Conservation (phyloP, 495 filamentous ascomycete species). For the Daldinia grandis region DNA sequence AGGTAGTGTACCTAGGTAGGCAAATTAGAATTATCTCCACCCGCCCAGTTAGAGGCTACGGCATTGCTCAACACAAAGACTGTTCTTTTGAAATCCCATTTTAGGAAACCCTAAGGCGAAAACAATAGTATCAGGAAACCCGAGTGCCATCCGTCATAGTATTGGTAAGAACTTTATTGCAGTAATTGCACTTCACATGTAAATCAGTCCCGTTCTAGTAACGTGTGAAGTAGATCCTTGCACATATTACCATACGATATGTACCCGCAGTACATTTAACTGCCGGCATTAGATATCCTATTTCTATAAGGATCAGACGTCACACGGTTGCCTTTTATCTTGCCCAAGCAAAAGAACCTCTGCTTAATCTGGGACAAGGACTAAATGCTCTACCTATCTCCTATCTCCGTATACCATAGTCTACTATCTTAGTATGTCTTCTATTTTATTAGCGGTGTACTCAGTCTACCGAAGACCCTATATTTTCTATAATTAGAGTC, state of each 20-base stretch:
- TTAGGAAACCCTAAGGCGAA: neutral
- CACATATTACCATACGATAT: neutral
- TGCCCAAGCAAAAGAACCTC: neutral
- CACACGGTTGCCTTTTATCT: neutral
- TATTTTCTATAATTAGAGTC: conserved; percentile 3
- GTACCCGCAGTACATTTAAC: neutral
- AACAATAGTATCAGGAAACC: neutral
- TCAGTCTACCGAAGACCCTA: neutral
- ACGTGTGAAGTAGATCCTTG: conserved; percentile 1
- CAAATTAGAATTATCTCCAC: neutral
- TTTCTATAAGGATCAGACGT: neutral
- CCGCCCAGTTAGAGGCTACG: neutral
- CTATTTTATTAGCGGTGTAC: no score
- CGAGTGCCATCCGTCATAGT: neutral
- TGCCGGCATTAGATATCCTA: neutral
- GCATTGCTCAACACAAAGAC: neutral
- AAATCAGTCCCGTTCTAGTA: neutral
- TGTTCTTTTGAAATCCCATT: neutral
- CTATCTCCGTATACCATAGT: neutral
- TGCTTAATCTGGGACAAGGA: neutral
- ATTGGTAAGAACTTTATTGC: neutral
- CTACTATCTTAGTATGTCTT: neutral
- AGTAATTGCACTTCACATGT: neutral
- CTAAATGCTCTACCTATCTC: neutral
- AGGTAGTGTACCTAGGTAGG: no score